Evolutionary conservation across 2,329 filamentous ascomycete species (phyloP).

Genomic region (Paramyrothecium sp.): DNA sequence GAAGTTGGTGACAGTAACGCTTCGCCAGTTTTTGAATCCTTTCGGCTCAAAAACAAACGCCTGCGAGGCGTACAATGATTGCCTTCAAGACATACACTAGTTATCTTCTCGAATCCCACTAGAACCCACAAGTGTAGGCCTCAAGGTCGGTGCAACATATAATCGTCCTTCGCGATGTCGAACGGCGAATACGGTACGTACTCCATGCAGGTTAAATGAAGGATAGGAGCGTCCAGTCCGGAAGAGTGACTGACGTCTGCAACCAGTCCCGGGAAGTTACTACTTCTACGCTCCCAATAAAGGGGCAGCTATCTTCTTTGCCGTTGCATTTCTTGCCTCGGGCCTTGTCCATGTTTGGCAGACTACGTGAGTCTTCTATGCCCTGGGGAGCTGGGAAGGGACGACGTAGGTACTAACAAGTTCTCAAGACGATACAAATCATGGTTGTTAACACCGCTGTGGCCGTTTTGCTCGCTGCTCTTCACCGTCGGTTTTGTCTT

Average conservation of each 20-base stretch:
- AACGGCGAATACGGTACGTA: slow-evolving; percentile 28
- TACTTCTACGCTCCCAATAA: slow-evolving; percentile 48
- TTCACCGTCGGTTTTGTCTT: slow-evolving; percentile 56
- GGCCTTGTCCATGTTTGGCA: slow-evolving; percentile 40
- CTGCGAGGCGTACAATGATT: no score
- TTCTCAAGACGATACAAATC: slow-evolving; percentile 49
- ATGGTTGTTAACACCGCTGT: slow-evolving; percentile 54
- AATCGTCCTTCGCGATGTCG: slow-evolving; percentile 14
- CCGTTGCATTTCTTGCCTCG: slow-evolving; percentile 36
- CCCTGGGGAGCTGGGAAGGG: neutral
- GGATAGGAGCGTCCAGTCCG: no score
- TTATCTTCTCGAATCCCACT: no score
- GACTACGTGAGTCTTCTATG: slow-evolving; percentile 38
- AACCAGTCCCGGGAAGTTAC: slow-evolving; percentile 30
- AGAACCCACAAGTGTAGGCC: no score
- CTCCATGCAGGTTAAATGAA: neutral
- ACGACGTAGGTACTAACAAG: neutral
- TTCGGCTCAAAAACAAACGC: no score
- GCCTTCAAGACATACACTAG: no score
- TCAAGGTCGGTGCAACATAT: no score
- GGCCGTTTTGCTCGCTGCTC: slow-evolving; percentile 51
- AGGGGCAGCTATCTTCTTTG: slow-evolving; percentile 46
- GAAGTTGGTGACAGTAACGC: neutral
- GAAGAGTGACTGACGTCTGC: neutral
- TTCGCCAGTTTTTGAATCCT: no score